Base-by-base conservation (phyloP, 176 grass and related monocot genomes). In the Carex parvula region DNA sequence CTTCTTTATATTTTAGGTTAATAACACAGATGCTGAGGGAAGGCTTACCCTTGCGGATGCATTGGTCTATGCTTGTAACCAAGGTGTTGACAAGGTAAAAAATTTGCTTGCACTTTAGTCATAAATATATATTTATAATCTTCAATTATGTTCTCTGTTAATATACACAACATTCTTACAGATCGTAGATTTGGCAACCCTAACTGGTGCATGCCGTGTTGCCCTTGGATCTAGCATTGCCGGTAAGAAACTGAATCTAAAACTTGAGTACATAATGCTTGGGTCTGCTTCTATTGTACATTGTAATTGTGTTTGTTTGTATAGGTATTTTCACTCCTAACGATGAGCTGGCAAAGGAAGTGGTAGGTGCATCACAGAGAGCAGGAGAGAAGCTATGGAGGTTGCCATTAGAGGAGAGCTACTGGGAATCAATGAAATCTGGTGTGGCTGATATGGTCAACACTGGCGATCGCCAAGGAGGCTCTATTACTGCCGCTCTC, bases 21-120 rank as follows among this genome's bases (percentile, higher is more conserved):
- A 98, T 87, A 98, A 98, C 64, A 98, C 96, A 85, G 96, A 98
- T 87, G 93, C 96, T 0, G 96, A 98, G 85, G 96, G 93, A 84
- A 95, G 96, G 88, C 96, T 98, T 83, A 98, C 96, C 18, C 96
- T 98, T 73, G 96, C 93, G 52, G 96, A 98, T 26, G 96, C 96
- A 60, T 87, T 98, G 88, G 84, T 98, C 21, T 98, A 98, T 87
- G 96, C 96, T 85, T 95, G 96, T 86, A 95, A 90, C 80, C 93
- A 93, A 90, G 96, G 96, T 39, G 88, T 94, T 86, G 96, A 98
- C 13, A 98, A 98, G 93, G 96, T 98, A 88, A 79, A n/a, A 14
- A 54, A 70, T 37, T 59, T 46, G 30, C 50, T 81, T 17, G 42
- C 11, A 67, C 20, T 80, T 77, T 4, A 55, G 50, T 32, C 6